Conservation (phyloP, 306 rosid genomes). For the Vachellia collinsii region DNA sequence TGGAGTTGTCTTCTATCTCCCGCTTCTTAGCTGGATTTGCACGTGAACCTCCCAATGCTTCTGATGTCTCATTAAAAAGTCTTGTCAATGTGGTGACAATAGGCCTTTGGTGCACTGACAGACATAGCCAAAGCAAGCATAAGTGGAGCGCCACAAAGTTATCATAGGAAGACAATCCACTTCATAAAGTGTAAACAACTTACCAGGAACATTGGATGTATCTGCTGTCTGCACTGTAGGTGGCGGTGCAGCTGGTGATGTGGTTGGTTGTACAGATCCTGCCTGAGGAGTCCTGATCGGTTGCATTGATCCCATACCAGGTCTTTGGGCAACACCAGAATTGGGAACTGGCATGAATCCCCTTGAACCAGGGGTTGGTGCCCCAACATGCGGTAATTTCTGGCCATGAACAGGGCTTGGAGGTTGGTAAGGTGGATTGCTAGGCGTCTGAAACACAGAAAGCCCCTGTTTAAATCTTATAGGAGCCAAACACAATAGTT, state of each 20-base stretch:
- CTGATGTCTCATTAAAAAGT: constrained; percentile 94
- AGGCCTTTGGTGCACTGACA: constrained; percentile 70
- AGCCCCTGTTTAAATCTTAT: constrained; percentile 23
- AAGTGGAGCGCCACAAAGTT: not conserved
- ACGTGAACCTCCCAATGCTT: constrained; percentile 84
- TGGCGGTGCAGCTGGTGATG: constrained; percentile 70
- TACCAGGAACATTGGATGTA: constrained; percentile 96
- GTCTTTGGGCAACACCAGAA: constrained; percentile 70
- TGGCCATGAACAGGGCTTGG: constrained; percentile 59
- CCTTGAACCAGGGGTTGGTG: constrained; percentile 57
- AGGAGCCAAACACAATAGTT: constrained; percentile 29
- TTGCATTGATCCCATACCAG: constrained; percentile 66
- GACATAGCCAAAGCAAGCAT: constrained; percentile 24
- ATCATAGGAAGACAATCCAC: not conserved
- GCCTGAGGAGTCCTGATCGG: constrained; percentile 78
- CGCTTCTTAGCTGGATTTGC: constrained; percentile 95
- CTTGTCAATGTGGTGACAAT: constrained; percentile 79
- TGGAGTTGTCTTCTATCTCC: constrained; percentile 96
- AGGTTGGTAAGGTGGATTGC: constrained; percentile 68
- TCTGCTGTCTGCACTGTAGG: constrained; percentile 92
- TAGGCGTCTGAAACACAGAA: constrained; percentile 55
- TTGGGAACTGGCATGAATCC: constrained; percentile 72
- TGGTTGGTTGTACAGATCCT: constrained; percentile 58
- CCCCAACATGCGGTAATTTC: constrained; percentile 57
- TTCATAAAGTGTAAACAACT: not conserved